Conservation (phyloP, 768 basidiomycete species). For the Terana coerulea region DNA sequence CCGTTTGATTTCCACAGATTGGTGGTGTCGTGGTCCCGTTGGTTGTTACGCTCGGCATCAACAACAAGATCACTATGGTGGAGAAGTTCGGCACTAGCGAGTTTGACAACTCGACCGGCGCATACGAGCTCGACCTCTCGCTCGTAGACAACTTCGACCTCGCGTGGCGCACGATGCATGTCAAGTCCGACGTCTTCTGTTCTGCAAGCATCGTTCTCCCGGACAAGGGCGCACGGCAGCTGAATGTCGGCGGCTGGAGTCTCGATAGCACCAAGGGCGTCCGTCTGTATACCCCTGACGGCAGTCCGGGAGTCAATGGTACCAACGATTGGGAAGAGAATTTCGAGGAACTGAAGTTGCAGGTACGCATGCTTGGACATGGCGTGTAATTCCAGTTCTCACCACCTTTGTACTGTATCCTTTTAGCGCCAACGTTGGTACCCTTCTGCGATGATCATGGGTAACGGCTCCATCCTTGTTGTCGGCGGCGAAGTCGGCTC, state of each 20-base stretch:
- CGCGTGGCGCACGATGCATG: conserved; percentile 75
- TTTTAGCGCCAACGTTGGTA: conserved; percentile 66
- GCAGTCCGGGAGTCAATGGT: conserved; percentile 60
- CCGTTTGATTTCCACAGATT: too few species aligned
- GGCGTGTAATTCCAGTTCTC: not conserved
- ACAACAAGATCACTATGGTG: conserved; percentile 78
- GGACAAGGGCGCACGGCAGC: conserved; percentile 62
- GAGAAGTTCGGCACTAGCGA: conserved; percentile 70
- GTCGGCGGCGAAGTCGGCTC: conserved; percentile 74
- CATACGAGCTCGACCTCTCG: conserved; percentile 71
- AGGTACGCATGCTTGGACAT: conserved; percentile 37
- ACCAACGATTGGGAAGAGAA: conserved; percentile 84
- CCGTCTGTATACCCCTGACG: conserved; percentile 69
- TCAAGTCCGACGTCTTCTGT: conserved; percentile 79
- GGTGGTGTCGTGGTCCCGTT: conserved; percentile 67
- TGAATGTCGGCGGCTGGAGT: conserved; percentile 73
- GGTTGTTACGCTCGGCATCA: conserved; percentile 72
- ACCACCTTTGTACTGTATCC: not conserved
- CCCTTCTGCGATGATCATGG: conserved; percentile 59
- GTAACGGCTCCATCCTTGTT: conserved; percentile 72
- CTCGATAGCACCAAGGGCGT: conserved; percentile 68
- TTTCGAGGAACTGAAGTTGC: conserved; percentile 48
- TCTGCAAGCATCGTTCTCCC: conserved; percentile 71
- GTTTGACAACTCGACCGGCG: conserved; percentile 64
- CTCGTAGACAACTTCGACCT: conserved; percentile 38